Base-by-base conservation (phyloP, 2,329 filamentous ascomycete species). In the Aspergillus sp. region DNA sequence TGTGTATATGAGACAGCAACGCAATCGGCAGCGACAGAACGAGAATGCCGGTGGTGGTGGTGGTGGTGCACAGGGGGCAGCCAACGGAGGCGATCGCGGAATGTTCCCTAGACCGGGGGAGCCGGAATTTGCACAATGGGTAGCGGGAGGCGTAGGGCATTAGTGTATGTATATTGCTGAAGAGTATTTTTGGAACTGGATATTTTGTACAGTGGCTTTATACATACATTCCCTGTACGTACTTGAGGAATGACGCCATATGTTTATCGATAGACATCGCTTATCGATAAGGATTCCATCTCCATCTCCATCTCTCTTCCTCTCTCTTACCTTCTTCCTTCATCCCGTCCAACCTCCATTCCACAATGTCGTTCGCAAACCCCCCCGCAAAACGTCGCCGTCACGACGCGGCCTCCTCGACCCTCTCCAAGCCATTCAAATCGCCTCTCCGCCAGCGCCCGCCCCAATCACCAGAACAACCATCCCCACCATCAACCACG, bases 361-460 rank as follows among this genome's bases (percentile, higher is more conserved):
- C 19, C 19, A 22, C 10, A 6, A 22, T 6, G 5, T 22, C 5
- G 10, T 22, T 22, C 19, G 10, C 10, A 10, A 22, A 22, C 19
- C 19, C 19, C 10, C 19, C 19, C 5, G 19, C 19, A 6, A 83
- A 83, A 62, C 73, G 77, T 30, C 76, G 79, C 39, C 74, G 76
- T 42, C 61, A 80, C 41, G 69, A 78, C 36, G 62, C 69, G 27
- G 69, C 73, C 24, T 60, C 68, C 14, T 67, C 65, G n/a, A 71
- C 71, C 5, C 69, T 84, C 29, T 70, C 71, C 40, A 81, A 78
- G 51, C 81, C 81, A 0, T 86, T 86, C 62, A 78, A 79, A 43
- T 84, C 81, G 28, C 81, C 80, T 10, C 69, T 81, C 39, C 72
- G 70, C 43, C 68, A 64, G 24, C 62, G 65, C 10, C 25, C 30